These are phyloP conservation scores for Graphiopsis chlorocephala DNA, from an alignment of 2,329 filamentous ascomycete genomes.

Conservation along the genomic window DNA sequence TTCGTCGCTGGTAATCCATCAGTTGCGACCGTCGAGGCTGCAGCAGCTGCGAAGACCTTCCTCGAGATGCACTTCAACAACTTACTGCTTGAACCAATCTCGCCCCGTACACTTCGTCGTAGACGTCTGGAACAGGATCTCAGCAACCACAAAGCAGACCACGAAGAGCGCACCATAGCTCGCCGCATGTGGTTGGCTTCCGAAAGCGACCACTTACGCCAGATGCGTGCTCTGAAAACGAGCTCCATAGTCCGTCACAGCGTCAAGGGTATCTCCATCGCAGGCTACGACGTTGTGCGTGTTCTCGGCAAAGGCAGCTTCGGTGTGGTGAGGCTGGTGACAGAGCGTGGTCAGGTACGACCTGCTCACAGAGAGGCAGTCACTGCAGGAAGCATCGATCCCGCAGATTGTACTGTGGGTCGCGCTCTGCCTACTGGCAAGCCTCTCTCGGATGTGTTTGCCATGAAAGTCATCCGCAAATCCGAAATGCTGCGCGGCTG, in stretches of 20 bases:
- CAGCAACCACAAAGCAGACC: constrained; percentile 52
- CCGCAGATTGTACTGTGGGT: constrained; percentile 6
- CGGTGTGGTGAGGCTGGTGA: constrained; percentile 83
- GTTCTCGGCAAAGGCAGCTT: constrained; percentile 92
- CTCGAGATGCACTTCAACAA: constrained; percentile 81
- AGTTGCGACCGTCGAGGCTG: constrained; percentile 67
- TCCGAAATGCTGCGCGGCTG: constrained; percentile 86
- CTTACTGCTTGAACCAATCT: constrained; percentile 54
- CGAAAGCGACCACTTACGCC: constrained; percentile 73
- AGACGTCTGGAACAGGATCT: constrained; percentile 64
- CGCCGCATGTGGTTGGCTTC: constrained; percentile 60
- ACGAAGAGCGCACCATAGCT: constrained; percentile 54
- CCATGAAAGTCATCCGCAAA: constrained; percentile 97
- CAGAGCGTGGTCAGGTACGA: constrained; percentile 35
- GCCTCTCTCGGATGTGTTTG: constrained; percentile 64
- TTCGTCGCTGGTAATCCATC: constrained; percentile 35
- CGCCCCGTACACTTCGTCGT: constrained; percentile 60
- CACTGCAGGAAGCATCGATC: background rate
- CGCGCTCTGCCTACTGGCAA: constrained; percentile 25
- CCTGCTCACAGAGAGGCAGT: background rate
- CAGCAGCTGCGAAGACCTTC: constrained; percentile 78
- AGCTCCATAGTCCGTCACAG: constrained; percentile 51
- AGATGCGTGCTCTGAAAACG: constrained; percentile 67
- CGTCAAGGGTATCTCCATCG: constrained; percentile 52
- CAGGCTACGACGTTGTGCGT: constrained; percentile 76